Evolutionary conservation across 108 stramenopile species (phyloP), one percentile per base, ranked within the genome.

Genomic region (Cyclotella sp.): DNA sequence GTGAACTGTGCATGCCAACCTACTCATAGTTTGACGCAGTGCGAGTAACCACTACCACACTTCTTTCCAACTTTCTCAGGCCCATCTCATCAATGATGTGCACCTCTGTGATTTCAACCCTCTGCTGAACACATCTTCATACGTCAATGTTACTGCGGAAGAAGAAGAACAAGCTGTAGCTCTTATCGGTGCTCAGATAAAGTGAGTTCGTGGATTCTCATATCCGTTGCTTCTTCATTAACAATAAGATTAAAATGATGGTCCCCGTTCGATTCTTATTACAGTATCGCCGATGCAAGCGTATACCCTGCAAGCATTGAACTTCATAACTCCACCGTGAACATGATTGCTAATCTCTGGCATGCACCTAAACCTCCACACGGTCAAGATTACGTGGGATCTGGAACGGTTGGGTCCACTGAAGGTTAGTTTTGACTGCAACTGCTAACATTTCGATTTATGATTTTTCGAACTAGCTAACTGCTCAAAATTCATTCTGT

Each of bases 271-370:
- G 9, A 46, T 24, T 10, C 13, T 24, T 43, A 9, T 7, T 4
- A 40, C 69, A 72, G 58, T 28, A 52, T 83, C n/a, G 82, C 82
- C 15, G 82, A 83, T 61, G 76, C 68, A n/a, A 72, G 71, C 49
- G 82, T 83, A 2, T 83, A 83, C 39, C 82, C 82, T 13, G 47
- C 76, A 11, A 70, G 68, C 15, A 53, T 83, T 22, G 58, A 83
- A 42, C 63, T 83, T 7, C 82, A 83, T 53, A 70, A 83, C 72
- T 67, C 61, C 18, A 73, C 77, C 51, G 87, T 87, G 44, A 82
- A 83, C 77, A 82, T 79, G 55, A 79, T 87, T 59, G 84, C 82
- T 30, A 55, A 73, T 46, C 52, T 88, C 14, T 88, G 79, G 79
- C 42, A 86, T 60, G 82, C 77, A n/a, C 85, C 85, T 15, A 22